These are phyloP conservation scores for Macrolepiota dolichaula DNA, from an alignment of 768 basidiomycete species.

Conservation along the genomic window DNA sequence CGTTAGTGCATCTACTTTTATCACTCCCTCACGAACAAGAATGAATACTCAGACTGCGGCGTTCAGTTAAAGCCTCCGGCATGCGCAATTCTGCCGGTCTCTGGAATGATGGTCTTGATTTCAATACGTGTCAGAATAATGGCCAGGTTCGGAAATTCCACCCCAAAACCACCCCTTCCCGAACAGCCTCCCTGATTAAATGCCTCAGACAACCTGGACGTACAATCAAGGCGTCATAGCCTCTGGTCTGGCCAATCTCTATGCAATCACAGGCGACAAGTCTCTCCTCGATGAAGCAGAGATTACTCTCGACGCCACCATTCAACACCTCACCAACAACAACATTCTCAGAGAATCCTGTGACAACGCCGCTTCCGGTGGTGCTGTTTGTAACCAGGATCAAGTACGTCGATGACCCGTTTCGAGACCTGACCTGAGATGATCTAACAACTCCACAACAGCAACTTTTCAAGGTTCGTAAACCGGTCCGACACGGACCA, in stretches of 20 bases:
- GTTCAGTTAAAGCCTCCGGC: conserved; percentile 36
- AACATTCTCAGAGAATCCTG: conserved; percentile 50
- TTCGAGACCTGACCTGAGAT: not conserved
- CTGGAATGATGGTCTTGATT: conserved; percentile 42
- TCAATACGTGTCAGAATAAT: conserved; percentile 36
- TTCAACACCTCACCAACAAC: conserved; percentile 33
- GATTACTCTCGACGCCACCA: conserved; percentile 50
- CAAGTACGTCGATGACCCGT: conserved; percentile 26
- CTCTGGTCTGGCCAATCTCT: conserved; percentile 47
- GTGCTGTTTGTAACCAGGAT: conserved; percentile 40
- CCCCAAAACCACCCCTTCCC: not conserved
- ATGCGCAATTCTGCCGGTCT: conserved; percentile 44
- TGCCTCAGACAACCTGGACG: conserved; percentile 49
- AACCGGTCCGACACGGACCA: not conserved
- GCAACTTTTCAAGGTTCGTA: conserved; percentile 42
- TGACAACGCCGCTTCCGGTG: conserved; percentile 38
- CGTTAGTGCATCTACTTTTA: conserved; percentile 21
- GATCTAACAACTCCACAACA: conserved; percentile 11
- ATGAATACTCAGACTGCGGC: not conserved
- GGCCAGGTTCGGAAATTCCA: conserved; percentile 29
- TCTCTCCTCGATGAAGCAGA: conserved; percentile 44
- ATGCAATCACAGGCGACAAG: conserved; percentile 32
- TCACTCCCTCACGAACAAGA: not conserved
- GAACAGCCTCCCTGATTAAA: not conserved
- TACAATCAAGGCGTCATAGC: conserved; percentile 61